Evolutionary conservation across 2,329 filamentous ascomycete genomes (phyloP).

Genomic region (Exophiala sp.): DNA sequence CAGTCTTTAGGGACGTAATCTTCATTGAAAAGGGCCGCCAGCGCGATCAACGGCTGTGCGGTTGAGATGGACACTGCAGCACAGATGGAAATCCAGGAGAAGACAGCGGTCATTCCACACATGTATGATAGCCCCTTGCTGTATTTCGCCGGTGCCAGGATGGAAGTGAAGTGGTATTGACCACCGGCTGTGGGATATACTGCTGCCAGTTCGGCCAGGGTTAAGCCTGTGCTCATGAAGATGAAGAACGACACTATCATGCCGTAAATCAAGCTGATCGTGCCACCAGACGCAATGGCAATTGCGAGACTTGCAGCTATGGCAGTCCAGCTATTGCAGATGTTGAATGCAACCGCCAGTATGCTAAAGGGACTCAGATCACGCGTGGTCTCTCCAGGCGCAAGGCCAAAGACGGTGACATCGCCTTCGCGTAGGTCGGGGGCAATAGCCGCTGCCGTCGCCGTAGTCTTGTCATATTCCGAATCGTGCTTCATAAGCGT

Average conservation of each 20-base stretch:
- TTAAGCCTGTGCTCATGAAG: slow-evolving; percentile 26
- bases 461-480: too few relatives aligned
- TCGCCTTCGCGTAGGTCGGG: background rate
- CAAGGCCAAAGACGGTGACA: background rate
- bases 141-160: slow-evolving; percentile 30
- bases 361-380: slow-evolving; percentile 15
- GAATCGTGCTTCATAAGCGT: too few relatives aligned
- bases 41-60: slow-evolving; percentile 33
- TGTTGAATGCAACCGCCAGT: slow-evolving; percentile 25
- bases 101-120: slow-evolving; percentile 38
- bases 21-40: slow-evolving; percentile 31
- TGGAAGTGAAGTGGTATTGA: slow-evolving; percentile 40
- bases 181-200: slow-evolving; percentile 39
- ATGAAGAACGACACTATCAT: slow-evolving; percentile 29
- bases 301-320: slow-evolving; percentile 23
- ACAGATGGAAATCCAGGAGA: slow-evolving; percentile 34
- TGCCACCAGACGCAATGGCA: slow-evolving; percentile 25
- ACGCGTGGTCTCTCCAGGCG: background rate
- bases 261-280: slow-evolving; percentile 31
- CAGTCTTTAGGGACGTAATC: slow-evolving; percentile 33
- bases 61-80: slow-evolving; percentile 33
- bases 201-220: slow-evolving; percentile 38
- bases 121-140: slow-evolving; percentile 25
- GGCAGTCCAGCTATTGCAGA: slow-evolving; percentile 30
- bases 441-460: too few relatives aligned